Percentiles rank a stretch among this genome's conserved stretches.
phyloP scores from a whole-genome alignment of 2,329 filamentous ascomycete species.

The Cordyceps tenuipes region DNA sequence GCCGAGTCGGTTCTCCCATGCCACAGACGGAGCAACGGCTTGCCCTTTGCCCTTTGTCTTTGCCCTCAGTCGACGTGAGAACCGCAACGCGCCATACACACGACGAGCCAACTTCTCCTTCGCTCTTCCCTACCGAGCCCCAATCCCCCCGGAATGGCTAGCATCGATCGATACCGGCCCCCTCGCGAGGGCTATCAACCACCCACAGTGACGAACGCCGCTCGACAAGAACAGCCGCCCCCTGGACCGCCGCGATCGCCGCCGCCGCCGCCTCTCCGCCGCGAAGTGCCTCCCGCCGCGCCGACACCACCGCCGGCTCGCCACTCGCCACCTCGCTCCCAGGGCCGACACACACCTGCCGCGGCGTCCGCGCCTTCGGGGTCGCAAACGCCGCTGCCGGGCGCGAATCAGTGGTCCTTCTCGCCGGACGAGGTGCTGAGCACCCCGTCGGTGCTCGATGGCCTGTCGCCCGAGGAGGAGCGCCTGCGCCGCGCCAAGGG shows the following conservation, averaged over 20 bases:
- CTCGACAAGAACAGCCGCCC: slow-evolving; percentile 13
- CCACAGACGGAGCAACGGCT: not conserved
- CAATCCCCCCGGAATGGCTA: slow-evolving; percentile 38
- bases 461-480: slow-evolving; percentile 69
- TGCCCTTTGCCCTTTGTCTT: not conserved
- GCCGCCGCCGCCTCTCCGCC: slow-evolving; percentile 38
- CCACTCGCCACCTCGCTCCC: slow-evolving; percentile 45
- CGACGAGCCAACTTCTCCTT: not conserved
- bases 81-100: not conserved
- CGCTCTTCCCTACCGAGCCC: not conserved
- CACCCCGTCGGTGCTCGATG: slow-evolving; percentile 78
- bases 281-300: slow-evolving; percentile 51
- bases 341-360: slow-evolving; percentile 35
- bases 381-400: slow-evolving; percentile 28
- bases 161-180: slow-evolving; percentile 51
- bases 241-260: slow-evolving; percentile 25
- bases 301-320: slow-evolving; percentile 52
- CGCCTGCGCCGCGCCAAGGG: slow-evolving; percentile 77
- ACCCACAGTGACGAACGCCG: slow-evolving; percentile 28
- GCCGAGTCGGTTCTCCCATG: not conserved
- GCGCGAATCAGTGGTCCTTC: slow-evolving; percentile 75
- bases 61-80: not conserved
- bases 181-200: slow-evolving; percentile 50
- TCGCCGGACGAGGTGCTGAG: slow-evolving; percentile 72
- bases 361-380: slow-evolving; percentile 21